Evolutionary conservation across 345 rosid genomes (phyloP), one percentile per base, ranked within the genome.

Genomic region (Populus nigra): DNA sequence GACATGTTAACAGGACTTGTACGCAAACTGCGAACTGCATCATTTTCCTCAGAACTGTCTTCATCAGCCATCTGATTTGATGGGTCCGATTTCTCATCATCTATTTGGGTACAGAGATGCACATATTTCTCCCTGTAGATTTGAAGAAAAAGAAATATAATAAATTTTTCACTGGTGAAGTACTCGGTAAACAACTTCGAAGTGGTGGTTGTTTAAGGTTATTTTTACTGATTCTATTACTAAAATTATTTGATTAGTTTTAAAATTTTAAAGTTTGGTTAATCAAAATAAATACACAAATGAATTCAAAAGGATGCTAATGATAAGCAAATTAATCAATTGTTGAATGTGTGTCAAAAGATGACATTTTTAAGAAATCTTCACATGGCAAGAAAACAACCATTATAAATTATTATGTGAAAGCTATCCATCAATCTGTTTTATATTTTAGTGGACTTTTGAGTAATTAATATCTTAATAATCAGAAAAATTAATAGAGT

Each of bases 41-140:
- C 99, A 35, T 93, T 97, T 77, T 96, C 99, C 71, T 83, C 78
- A 53, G 93, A 88, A 84, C 94, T 90, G 77, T 96, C 98, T 74
- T 92, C 98, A 76, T 93, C 99, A 38, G 81, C 86, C 80, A 79
- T 80, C 83, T 84, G 81, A 78, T 90, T 85, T 43, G 88, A 88
- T 77, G 90, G 82, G 75, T 87, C 93, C 74, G 78, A 65, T 86
- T 88, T 93, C 83, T 88, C 98, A 84, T 93, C 98, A 73, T 93
- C 97, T 73, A 92, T 93, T 75, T 73, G 92, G 38, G 93, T 90
- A 84, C 96, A 91, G 18, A 96, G 92, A 77, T 82, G 82, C 68
- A 90, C 86, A 73, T 93, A 96, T 84, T 96, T 96, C 82, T 96
- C 99, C 91, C 98, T 93, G 79, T 68, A 80, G 67, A 81, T 85